Base-by-base conservation (phyloP, 129 eudicot genomes). In the Tagetes patula region DNA sequence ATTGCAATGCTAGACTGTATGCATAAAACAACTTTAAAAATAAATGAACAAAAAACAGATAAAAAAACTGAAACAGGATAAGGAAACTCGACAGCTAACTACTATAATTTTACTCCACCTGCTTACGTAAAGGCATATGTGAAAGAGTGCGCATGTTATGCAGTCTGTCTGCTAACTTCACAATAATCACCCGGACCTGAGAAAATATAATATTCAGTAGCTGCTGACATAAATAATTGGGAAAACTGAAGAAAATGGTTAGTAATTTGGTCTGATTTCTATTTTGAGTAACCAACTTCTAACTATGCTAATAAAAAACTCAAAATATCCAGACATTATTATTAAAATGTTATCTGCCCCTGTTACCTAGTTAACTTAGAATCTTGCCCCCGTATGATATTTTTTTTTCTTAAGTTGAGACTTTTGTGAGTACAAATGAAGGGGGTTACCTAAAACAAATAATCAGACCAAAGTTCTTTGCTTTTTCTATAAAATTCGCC, bases 161-260 rank as follows among this genome's bases (percentile, higher is more conserved):
- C 65, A 92, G 83, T 81, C 98, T 89, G 82, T 92, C 98, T 65
- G 98, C 98, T 79, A 92, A 84, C 83, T 92, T 92, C 76, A 92
- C 98, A 40, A 92, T 92, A 75, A 92, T 92, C 50, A 92, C 98
- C 77, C 98, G 98, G 48, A 92, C 98, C 98, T 92, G 89, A 79
- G 69, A 70, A 70, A 69, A 80, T 8, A 56, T 54, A 40, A 36
- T 50, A 2, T 20, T 66, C 63, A 75, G 64, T 64, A 13, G 73
- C 63, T 53, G 66, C 68, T 5, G 30, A 42, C 52, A 67, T 13
- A 37, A 65, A n/a, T 61, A 69, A 36, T 50, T 49, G 43, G 32
- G 33, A 33, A 36, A 34, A n/a, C n/a, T 69, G 37, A 55, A 69
- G 49, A 36, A 34, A 34, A 37, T 12, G 59, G 74, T 49, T 47